Evolutionary conservation across 2,329 filamentous ascomycete species (phyloP), one percentile per base, ranked within the genome.

Genomic region (Nannizziopsis arthrosporioides): DNA sequence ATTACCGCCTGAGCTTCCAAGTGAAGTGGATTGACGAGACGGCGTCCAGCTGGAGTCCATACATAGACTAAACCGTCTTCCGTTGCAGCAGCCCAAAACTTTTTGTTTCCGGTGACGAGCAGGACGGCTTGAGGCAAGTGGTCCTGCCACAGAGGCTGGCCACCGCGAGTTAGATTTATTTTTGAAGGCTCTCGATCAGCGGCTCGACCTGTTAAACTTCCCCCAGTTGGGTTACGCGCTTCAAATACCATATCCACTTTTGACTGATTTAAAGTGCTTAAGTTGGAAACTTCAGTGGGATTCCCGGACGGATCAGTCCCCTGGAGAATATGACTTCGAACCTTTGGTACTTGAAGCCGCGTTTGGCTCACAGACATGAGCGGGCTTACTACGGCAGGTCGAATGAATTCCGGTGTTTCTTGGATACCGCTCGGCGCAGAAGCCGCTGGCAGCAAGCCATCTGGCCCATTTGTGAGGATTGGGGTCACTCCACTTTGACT

Each of bases 1-100:
- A 98, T 92, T 30, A 96, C 89, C 0, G 92, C 86, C 58, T 96
- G 89, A 1, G 90, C 82, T 67, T 98, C 92, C 12, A 96, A 70
- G 5, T 95, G 77, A 54, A 95, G 75, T 3, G 89, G 81, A 59
- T 86, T 94, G 48, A 94, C 73, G 17, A 94, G 72, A 45, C 93
- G 79, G 53, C 93, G 80, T 10, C 92, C 92, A 11, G 89, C 87
- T 1, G 90, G 87, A 1, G 89, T 90, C 89, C 92, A 98, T 7
- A 86, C 77, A 61, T 94, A 86, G 6, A 98, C 64, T 14, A 82
- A 86, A 12, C 88, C 92, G 60, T 96, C 92, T 63, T 98, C 92
- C 59, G 89, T 95, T 8, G 85, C 89, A 12, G 84, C 90, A 0
- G 85, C 84, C 85, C 92, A 98, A 61, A 96, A 89, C 56, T 84